Evolutionary conservation across 805 yeast genomes (phyloP), one percentile per base, ranked within the genome.

Genomic region (Cyberlindnera misumaiensis): DNA sequence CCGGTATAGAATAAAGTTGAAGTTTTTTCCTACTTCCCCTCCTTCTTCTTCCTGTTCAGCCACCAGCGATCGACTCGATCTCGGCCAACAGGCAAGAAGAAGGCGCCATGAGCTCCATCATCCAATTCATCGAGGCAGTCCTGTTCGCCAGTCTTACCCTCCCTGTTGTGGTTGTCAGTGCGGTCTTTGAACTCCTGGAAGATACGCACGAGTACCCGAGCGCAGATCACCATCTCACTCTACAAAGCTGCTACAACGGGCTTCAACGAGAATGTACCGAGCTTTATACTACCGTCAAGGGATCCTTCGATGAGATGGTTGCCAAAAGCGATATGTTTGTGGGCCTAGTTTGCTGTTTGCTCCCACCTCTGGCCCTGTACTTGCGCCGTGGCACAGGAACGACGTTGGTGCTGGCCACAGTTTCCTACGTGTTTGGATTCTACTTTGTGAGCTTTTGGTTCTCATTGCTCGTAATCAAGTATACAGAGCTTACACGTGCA

Each of bases 121-220:
- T 33, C 30, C n/a, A 14, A 15, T 15, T 25, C 9, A 9, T 13
- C 15, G 35, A 33, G 22, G 11, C 28, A 3, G 10, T 25, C 13
- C 24, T 33, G 12, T 33, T 33, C 24, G n/a, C n/a, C 12, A 11
- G 25, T 22, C 20, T 33, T 20, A 24, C 22, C 30, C 17, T 26
- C 8, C 35, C 35, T 11, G 35, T 33, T 11, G 28, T 11, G 13
- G 15, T 26, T 8, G 22, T 26, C 12, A 13, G 29, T 11, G 35
- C 35, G 5, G 30, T 33, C 18, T 14, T 33, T 16, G 35, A 33
- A 14, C 30, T 33, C 18, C n/a, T 33, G 9, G 35, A 33, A 26
- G 36, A 34, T 12, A 17, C 16, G 17, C 30, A 18, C n/a, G 36
- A 34, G 36, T 32, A 13, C 13, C 18, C 28, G 11, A 24, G n/a